Evolutionary conservation across 345 rosid species (phyloP), one percentile per base, ranked within the genome.

Genomic region (Populus simonii): DNA sequence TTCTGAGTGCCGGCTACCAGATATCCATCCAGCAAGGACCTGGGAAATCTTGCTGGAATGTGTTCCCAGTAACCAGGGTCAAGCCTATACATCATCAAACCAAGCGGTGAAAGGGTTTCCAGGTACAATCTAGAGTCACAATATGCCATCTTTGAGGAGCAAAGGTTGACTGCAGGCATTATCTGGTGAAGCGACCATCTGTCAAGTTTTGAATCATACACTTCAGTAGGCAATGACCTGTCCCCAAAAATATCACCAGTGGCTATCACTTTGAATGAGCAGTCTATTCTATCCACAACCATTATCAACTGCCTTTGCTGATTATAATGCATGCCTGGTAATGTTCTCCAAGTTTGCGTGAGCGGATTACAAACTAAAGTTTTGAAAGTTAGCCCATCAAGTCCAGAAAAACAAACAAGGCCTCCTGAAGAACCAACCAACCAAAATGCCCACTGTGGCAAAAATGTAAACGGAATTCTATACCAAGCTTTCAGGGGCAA

Each of bases 401-500:
- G 92, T 47, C 98, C 98, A 69, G 98, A 93, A 81, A 94, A 93
- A 82, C 98, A 93, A 72, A 94, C 97, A 38, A 93, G 90, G 35
- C 97, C 98, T 22, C 96, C 90, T 2, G 98, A 92, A 73, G 99
- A 95, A 73, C 98, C 97, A 62, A 93, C 92, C 86, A 93, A 79
- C 98, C 99, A 95, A 82, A 89, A 86, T 1, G 97, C 97, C 98
- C 99, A 95, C n/a, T 85, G 88, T 27, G 97, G 99, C 84, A 95
- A 86, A 85, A 95, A 95, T 66, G 79, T 75, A 82, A 95, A 90
- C 2, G 99, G 99, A 70, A 95, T 86, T 78, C 93, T 90, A 62
- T 95, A 95, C 99, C 99, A 95, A 1, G 91, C 83, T 85, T 92
- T 93, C 84, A 95, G 74, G 0, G 99, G 98, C 89, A 93, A 85